Base-by-base conservation (phyloP, 345 rosid species). In the Brassica rapa region DNA sequence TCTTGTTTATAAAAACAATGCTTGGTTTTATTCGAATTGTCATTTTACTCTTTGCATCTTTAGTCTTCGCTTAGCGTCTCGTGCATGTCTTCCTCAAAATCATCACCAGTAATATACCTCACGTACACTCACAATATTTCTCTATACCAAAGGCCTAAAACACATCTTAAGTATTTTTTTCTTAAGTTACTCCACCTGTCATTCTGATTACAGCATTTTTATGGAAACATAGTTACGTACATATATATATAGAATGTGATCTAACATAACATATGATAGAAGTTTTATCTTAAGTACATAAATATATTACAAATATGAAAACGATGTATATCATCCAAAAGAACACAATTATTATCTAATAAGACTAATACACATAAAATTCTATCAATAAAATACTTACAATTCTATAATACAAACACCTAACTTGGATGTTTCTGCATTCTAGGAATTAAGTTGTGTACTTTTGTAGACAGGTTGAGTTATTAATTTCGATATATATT, bases 1-100 rank as follows among this genome's bases (percentile, higher is more conserved):
- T 80, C 57, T 70, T 80, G 80, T 70, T 75, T 64, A 24, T 80
- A 80, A 80, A 80, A 80, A 80, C 83, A 75, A 80, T 75, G 68
- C 70, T 80, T 74, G 80, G 83, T 80, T 80, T 49, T 80, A 80
- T 75, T 75, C 68, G 62, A 24, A 74, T 75, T 80, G 83, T 80
- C 83, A 56, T 75, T 70, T 56, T 70, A 75, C 76, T 64, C 63
- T 64, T 80, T 70, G 79, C 72, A 80, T 56, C 72, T 64, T 63
- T 75, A 41, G 51, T 75, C 71, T 74, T 53, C 41, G 11, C 67
- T 69, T 68, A 69, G 61, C 70, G 23, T 75, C 83, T 41, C 71
- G 79, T 74, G 75, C 82, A 74, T 74, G 71, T 74, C 32, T 62
- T 57, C 68, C 76, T 80, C 80, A 80, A 74, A 80, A 80, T 70